phyloP scores from a whole-genome alignment of 2,329 filamentous ascomycete genomes.

The Aspergillus caelatus region DNA sequence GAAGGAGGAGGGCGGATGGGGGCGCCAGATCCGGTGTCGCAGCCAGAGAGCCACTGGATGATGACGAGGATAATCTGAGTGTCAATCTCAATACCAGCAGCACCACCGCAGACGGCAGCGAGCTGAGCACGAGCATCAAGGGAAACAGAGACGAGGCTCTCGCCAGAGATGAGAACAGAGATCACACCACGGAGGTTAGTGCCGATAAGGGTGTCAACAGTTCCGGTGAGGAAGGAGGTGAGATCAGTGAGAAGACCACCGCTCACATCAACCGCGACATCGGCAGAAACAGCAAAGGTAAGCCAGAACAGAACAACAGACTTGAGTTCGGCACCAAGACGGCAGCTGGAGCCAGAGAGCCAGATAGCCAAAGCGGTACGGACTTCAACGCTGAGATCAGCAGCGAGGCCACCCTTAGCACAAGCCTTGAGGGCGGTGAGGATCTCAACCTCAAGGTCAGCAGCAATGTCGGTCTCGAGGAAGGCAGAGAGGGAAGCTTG shows the following conservation, averaged over 20 bases:
- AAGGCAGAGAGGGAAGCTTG: conserved; percentile 36
- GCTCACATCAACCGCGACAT: conserved; percentile 31
- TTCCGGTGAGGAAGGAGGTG: conserved; percentile 33
- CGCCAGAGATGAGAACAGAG: conserved; percentile 32
- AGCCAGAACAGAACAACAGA: conserved; percentile 41
- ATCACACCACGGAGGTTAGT: conserved; percentile 36
- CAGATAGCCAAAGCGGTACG: conserved; percentile 36
- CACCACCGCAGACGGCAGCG: conserved; percentile 39
- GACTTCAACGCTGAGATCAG: conserved; percentile 29
- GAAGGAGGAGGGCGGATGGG: conserved; percentile 16
- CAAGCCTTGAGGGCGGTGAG: conserved; percentile 31
- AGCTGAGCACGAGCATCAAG: conserved; percentile 38
- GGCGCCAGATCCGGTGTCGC: conserved; percentile 27
- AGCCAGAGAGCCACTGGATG: conserved; percentile 43
- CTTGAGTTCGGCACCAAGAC: conserved; percentile 41
- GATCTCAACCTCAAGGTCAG: conserved; percentile 31
- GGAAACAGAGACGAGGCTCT: conserved; percentile 36
- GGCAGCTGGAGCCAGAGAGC: conserved; percentile 35
- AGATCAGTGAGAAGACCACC: conserved; percentile 32
- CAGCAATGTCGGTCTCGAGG: conserved; percentile 33
- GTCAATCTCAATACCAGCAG: conserved; percentile 53
- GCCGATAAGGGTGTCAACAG: conserved; percentile 31
- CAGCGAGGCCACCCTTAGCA: conserved; percentile 33
- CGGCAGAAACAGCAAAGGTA: conserved; percentile 32
- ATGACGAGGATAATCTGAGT: conserved; percentile 56